Evolutionary conservation across 495 filamentous ascomycete species (phyloP), one percentile per base, ranked within the genome.

Genomic region (Hypoxylon rickii): DNA sequence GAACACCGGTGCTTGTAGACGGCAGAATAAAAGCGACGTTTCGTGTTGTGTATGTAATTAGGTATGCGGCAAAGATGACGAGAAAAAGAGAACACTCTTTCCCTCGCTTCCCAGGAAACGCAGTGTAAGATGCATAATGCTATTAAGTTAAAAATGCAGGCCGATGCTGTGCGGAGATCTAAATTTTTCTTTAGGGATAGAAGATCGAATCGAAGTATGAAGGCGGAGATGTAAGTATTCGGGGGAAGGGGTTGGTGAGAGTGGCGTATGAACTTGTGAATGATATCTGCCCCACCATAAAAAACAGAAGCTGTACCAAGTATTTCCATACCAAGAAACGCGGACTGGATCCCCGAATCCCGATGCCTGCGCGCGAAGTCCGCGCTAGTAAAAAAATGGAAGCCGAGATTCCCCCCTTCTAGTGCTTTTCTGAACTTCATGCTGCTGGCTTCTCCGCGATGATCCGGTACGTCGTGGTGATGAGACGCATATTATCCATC

Each of bases 391-490:
- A 44, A 51, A 52, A 42, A 41, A 21, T 16, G 44, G 19, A 15
- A 19, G 19, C 29, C 36, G 48, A 26, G 20, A 8, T 40, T 44
- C 39, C 24, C 15, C 34, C 26, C 18, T 26, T 37, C 24, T 21
- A 2, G 3, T 13, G 0, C 3, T 16, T 32, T 24, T 18, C 34
- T 38, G 36, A 13, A 7, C 48, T 22, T 63, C 38, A 63, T 55
- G 37, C 58, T 21, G 45, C 48, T 10, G 81, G 83, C 68, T 86
- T 86, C 69, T 79, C 76, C 7, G 82, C 83, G 45, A 86, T 76
- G 56, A 84, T 77, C 55, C 82, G 81, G 46, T 86, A 85, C 44
- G 80, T 84, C 19, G 83, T 86, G 5, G 81, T 80, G 17, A 81
- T 78, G 13, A 86, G 68, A 11, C 81, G 78, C 76, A 82, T 79